phyloP scores from a whole-genome alignment of 2,329 filamentous ascomycete species.

The Tolypocladium album region DNA sequence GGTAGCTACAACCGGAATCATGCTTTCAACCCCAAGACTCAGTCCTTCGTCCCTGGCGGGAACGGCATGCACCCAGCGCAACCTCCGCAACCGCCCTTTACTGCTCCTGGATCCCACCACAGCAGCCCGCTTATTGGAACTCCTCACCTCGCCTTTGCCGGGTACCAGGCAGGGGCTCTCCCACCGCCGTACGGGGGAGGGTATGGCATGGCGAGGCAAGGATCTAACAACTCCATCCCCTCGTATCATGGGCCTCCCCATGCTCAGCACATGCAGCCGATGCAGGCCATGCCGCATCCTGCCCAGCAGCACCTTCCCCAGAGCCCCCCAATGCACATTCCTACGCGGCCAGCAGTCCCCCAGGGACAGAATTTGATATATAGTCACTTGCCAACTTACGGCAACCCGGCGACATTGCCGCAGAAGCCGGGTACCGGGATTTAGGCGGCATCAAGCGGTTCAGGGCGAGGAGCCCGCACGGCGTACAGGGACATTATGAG shows the following conservation, averaged over 20 bases:
- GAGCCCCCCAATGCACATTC: conserved; percentile 28
- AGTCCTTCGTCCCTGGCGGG: conserved; percentile 70
- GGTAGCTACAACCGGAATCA: conserved; percentile 70
- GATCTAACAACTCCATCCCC: conserved; percentile 42
- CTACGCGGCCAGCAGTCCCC: conserved; percentile 33
- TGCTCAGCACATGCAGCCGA: conserved; percentile 29
- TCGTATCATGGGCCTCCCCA: conserved; percentile 32
- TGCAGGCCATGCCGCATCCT: conserved; percentile 26
- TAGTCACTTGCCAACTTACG: conserved; percentile 43
- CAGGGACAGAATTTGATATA: conserved; percentile 35
- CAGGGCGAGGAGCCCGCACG: conserved; percentile 12
- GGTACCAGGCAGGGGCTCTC: conserved; percentile 31
- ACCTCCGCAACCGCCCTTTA: conserved; percentile 35
- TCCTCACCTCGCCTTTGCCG: conserved; percentile 37
- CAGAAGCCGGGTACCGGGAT: conserved; percentile 45
- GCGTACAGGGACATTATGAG: conserved; percentile 24
- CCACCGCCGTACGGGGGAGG: conserved; percentile 36
- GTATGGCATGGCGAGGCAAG: conserved; percentile 46
- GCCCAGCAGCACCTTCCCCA: conserved; percentile 32
- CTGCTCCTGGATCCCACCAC: conserved; percentile 36
- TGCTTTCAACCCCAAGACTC: conserved; percentile 87
- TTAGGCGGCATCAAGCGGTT: conserved; percentile 23
- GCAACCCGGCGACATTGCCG: conserved; percentile 48
- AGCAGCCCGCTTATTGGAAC: conserved; percentile 43
- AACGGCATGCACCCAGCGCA: conserved; percentile 38